Evolutionary conservation across 805 yeast species (phyloP).

Genomic region (Cyberlindnera bimundalis): DNA sequence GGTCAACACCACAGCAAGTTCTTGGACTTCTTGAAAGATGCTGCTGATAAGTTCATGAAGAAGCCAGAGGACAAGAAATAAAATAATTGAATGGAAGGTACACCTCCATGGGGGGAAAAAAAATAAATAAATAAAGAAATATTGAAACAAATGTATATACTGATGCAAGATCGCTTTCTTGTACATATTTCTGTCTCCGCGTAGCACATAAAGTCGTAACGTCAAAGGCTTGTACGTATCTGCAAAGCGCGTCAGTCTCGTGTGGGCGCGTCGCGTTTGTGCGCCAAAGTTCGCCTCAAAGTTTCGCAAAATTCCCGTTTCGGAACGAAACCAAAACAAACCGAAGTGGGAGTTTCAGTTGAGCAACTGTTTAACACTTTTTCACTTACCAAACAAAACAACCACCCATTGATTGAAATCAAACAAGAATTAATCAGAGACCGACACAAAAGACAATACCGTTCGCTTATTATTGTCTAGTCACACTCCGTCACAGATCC

Average conservation of each 20-base stretch:
- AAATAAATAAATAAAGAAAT: no score
- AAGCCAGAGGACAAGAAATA: slow-evolving; percentile 12
- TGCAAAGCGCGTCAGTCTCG: background rate
- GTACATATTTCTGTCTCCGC: no score
- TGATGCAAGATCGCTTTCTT: no score
- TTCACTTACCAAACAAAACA: no score
- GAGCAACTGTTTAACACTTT: no score
- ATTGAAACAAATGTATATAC: no score
- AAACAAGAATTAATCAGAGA: no score
- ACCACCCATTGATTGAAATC: no score
- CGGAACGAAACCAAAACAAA: slow-evolving; percentile 14
- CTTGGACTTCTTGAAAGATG: slow-evolving; percentile 17
- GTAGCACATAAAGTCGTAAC: no score
- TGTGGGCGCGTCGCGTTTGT: slow-evolving; percentile 2
- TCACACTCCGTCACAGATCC: background rate
- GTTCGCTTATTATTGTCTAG: background rate
- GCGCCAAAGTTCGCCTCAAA: slow-evolving; percentile 3
- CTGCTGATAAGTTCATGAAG: slow-evolving; percentile 19
- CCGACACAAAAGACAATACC: background rate
- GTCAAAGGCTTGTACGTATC: no score
- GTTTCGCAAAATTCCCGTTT: slow-evolving; percentile 8
- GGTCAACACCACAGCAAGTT: slow-evolving; percentile 17
- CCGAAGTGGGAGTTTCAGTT: background rate
- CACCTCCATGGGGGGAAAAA: no score
- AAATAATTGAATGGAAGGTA: no score